Evolutionary conservation across 2,329 filamentous ascomycete genomes (phyloP).

Genomic region (Aureobasidium musti): DNA sequence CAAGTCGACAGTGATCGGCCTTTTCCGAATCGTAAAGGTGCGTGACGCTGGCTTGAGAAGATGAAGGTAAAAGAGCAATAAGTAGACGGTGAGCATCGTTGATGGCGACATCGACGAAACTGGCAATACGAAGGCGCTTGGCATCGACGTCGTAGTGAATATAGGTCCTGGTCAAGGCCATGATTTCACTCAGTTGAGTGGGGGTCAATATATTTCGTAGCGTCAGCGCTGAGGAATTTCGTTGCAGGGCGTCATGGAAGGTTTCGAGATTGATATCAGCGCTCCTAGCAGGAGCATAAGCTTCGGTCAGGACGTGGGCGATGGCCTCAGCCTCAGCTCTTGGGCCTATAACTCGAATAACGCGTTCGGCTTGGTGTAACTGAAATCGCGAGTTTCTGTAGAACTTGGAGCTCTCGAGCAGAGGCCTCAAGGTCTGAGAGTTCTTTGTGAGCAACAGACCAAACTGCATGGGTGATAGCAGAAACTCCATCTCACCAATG

Average conservation of each 20-base stretch:
- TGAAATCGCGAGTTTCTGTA: slow-evolving; percentile 28
- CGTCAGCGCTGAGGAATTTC: not conserved
- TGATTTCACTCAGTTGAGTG: slow-evolving; percentile 1
- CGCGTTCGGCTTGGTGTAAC: slow-evolving; percentile 21
- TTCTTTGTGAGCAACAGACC: slow-evolving; percentile 28
- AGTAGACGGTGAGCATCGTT: slow-evolving; percentile 30
- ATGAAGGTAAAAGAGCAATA: slow-evolving; percentile 7
- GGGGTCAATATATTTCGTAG: not conserved
- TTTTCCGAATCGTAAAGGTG: not conserved
- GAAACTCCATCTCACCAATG: slow-evolving; percentile 29
- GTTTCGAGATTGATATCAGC: slow-evolving; percentile 10
- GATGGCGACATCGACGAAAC: slow-evolving; percentile 23
- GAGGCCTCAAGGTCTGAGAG: slow-evolving; percentile 10
- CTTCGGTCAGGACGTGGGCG: slow-evolving; percentile 17
- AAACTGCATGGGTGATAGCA: slow-evolving; percentile 27
- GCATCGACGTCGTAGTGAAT: not conserved
- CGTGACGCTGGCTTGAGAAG: not conserved
- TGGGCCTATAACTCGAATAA: slow-evolving; percentile 29
- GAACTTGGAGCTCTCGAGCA: slow-evolving; percentile 24
- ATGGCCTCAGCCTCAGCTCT: slow-evolving; percentile 30
- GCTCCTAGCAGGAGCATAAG: slow-evolving; percentile 9
- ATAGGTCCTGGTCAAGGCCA: slow-evolving; percentile 27
- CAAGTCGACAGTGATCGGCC: not conserved
- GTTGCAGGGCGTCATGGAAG: not conserved
- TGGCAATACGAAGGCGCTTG: slow-evolving; percentile 26